Evolutionary conservation across 768 basidiomycete species (phyloP).

Genomic region (Hygrophorus russula): DNA sequence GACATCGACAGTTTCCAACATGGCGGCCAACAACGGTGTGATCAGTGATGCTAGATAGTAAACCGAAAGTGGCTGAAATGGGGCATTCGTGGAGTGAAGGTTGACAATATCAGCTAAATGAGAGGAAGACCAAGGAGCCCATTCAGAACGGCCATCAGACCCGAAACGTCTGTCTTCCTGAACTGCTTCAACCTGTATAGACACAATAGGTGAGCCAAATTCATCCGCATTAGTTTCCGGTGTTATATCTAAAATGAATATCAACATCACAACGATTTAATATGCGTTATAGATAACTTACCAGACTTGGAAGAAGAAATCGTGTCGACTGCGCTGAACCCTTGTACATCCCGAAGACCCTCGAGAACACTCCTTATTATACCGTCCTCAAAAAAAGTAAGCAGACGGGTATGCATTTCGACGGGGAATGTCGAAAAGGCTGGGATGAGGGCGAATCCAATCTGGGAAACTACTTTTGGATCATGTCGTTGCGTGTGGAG

Average conservation of each 20-base stretch:
- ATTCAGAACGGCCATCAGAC: constrained; percentile 9
- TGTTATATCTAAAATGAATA: background rate
- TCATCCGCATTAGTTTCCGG: background rate
- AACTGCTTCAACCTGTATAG: constrained; percentile 51
- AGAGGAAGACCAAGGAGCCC: constrained; percentile 18
- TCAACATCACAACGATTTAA: background rate
- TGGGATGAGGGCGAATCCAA: constrained; percentile 63
- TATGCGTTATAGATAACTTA: background rate
- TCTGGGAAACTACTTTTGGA: constrained; percentile 40
- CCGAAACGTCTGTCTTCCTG: constrained; percentile 15
- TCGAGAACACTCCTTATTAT: constrained; percentile 45
- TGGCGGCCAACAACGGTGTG: constrained; percentile 48
- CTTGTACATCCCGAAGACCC: constrained; percentile 29
- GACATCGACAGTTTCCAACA: constrained; percentile 47
- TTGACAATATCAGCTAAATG: constrained; percentile 8
- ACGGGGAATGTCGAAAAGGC: constrained; percentile 58
- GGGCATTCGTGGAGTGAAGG: constrained; percentile 43
- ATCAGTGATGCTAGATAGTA: constrained; percentile 55
- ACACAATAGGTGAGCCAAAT: constrained; percentile 28
- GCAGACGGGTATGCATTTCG: constrained; percentile 51
- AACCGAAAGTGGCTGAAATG: constrained; percentile 39
- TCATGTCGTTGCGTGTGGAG: constrained; percentile 41
- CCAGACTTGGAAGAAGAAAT: constrained; percentile 1
- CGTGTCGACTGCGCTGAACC: constrained; percentile 3
- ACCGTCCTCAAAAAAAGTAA: constrained; percentile 58